Evolutionary conservation across 2,329 filamentous ascomycete genomes (phyloP).

Genomic region (Aureobasidium musti): DNA sequence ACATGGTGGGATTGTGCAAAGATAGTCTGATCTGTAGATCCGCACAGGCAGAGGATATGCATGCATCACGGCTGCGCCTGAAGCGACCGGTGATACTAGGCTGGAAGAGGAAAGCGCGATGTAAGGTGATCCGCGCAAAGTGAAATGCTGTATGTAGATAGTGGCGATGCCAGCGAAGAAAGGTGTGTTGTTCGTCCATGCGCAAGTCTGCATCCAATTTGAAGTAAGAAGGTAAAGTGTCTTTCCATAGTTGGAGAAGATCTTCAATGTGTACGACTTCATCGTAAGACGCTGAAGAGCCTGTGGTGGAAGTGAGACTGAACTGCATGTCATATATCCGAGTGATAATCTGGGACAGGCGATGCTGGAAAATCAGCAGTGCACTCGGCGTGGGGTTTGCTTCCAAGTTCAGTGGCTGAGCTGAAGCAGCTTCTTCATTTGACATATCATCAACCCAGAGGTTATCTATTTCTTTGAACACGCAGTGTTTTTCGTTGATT

Average conservation of each 20-base stretch:
- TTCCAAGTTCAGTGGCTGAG: background rate
- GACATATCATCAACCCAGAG: slow-evolving; percentile 9
- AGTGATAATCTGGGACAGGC: background rate
- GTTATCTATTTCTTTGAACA: background rate
- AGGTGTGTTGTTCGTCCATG: background rate
- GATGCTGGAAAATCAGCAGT: background rate
- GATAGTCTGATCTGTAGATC: background rate
- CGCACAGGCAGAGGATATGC: background rate
- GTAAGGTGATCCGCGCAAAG: background rate
- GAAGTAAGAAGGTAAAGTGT: background rate
- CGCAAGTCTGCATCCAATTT: background rate
- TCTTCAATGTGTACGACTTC: background rate
- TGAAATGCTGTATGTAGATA: slow-evolving; percentile 3
- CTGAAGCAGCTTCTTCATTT: background rate
- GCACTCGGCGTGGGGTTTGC: background rate
- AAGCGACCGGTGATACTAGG: background rate
- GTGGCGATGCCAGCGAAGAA: background rate
- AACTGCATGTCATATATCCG: slow-evolving; percentile 1
- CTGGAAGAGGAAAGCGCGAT: background rate
- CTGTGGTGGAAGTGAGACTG: background rate
- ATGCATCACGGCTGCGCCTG: background rate
- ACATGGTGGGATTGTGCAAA: background rate
- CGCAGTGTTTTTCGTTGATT: background rate
- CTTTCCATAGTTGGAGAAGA: background rate
- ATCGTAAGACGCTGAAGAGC: background rate